Base-by-base conservation (phyloP, 1,284 basidiomycete genomes). In the Gymnopus androsaceus region DNA sequence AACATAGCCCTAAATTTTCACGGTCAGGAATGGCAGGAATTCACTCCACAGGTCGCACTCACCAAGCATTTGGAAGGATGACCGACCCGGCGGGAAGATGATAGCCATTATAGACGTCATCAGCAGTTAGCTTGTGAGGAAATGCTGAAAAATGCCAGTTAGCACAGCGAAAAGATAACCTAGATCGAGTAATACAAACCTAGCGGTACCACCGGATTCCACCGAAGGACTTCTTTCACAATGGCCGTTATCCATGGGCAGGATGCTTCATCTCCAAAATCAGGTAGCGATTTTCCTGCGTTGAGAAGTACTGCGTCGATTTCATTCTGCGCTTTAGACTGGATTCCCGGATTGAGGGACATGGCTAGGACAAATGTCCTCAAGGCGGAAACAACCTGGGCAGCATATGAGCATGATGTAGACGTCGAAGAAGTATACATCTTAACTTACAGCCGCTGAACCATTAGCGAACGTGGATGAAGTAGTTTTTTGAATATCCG, bases 401-500 rank as follows among this genome's bases (percentile, higher is more conserved):
- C n/a, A 30, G 27, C 17, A 38, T 6, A 23, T 25, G 41, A 28
- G 34, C 25, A 51, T 27, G 27, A 30, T 17, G 25, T 31, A 30
- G 3, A 49, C 19, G 17, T 23, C 21, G 34, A 30, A 3, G 6
- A 31, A 21, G n/a, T 38, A 30, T 21, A 27, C n/a, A 28, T 48
- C 36, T 19, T 14, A 3, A 50, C 56, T 52, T 21, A 60, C 59
- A 34, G 59, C 59, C 27, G 59, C 59, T n/a, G 59, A 60, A n/a
- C 59, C 59, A 49, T 56, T 56, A 31, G 59, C 59, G 38, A 55
- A 60, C 53, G 55, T 58, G 3, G 59, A 54, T 17, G 56, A 42
- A 33, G 59, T 56, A 11, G 50, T 40, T 27, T 38, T 36, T 14
- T 54, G 56, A 28, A 60, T 53, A 23, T 54, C 51, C 33, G 45